phyloP scores from a whole-genome alignment of 768 basidiomycete species.

The Tremella mesenterica region DNA sequence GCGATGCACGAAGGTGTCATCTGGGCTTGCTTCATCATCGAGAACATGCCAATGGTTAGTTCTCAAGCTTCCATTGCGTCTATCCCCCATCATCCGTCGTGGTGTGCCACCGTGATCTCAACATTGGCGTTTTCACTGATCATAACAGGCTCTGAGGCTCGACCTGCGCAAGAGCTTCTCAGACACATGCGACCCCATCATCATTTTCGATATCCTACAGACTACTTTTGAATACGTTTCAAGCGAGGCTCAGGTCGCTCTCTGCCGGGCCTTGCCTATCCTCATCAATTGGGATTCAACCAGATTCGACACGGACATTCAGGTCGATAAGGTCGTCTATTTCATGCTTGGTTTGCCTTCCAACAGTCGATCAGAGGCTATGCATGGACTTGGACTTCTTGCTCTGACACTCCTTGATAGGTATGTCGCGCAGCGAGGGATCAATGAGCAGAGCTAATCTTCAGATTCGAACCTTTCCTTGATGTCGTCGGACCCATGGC shows the following conservation, averaged over 20 bases:
- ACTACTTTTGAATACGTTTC: slow-evolving; percentile 4
- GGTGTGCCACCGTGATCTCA: background rate
- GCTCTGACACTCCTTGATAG: slow-evolving; percentile 23
- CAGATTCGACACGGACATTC: slow-evolving; percentile 6
- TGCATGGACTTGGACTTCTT: slow-evolving; percentile 24
- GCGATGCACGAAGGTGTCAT: slow-evolving; percentile 12
- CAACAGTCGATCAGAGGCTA: background rate
- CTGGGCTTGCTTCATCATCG: slow-evolving; percentile 32
- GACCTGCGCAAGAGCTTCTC: slow-evolving; percentile 20
- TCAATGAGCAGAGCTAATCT: background rate
- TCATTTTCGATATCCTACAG: slow-evolving; percentile 17
- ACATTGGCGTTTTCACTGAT: no score
- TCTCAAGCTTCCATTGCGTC: background rate
- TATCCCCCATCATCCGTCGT: background rate
- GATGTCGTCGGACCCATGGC: slow-evolving; percentile 13
- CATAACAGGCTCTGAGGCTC: slow-evolving; percentile 18
- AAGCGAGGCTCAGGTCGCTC: slow-evolving; percentile 5
- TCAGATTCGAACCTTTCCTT: slow-evolving; percentile 28
- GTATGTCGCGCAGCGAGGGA: slow-evolving; percentile 8
- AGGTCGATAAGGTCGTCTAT: slow-evolving; percentile 9
- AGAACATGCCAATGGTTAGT: slow-evolving; percentile 35
- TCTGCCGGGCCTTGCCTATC: slow-evolving; percentile 27
- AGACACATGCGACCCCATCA: slow-evolving; percentile 14
- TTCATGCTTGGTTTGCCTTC: slow-evolving; percentile 15
- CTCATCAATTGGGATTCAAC: slow-evolving; percentile 28